Evolutionary conservation across 371 early-diverging fungal genomes (phyloP).

Genomic region (Mycotypha africana): DNA sequence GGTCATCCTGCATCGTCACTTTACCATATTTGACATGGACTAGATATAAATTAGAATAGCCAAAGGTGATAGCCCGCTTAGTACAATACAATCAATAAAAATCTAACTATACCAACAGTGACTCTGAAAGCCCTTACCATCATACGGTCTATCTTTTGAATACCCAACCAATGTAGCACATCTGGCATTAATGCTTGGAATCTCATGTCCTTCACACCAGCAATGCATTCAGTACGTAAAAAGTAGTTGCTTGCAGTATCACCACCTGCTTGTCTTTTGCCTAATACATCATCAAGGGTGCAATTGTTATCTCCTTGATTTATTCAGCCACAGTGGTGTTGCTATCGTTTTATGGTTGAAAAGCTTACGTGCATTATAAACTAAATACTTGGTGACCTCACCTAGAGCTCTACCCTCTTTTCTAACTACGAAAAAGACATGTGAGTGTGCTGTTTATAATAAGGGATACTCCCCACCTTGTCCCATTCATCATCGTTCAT

Average conservation of each 20-base stretch:
- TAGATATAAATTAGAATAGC: constrained; percentile 16
- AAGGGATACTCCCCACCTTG: too few relatives aligned
- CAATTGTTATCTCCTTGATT: too few relatives aligned
- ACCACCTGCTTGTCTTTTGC: constrained; percentile 79
- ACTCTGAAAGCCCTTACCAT: constrained; percentile 56
- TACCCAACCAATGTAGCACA: constrained; percentile 94
- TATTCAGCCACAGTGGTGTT: too few relatives aligned
- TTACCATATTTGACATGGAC: constrained; percentile 83
- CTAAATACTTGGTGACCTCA: constrained; percentile 95
- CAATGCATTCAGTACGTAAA: constrained; percentile 87
- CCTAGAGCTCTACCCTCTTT: constrained; percentile 96
- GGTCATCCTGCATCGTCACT: too few relatives aligned
- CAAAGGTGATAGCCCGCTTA: background rate
- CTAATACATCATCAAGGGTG: too few relatives aligned
- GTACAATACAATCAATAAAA: background rate
- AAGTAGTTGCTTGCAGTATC: constrained; percentile 92
- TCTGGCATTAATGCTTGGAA: constrained; percentile 98
- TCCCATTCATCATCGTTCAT: too few relatives aligned
- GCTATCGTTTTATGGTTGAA: too few relatives aligned
- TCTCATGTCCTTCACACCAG: constrained; percentile 96
- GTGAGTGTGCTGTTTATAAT: background rate
- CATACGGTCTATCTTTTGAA: constrained; percentile 92
- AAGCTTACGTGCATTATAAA: constrained; percentile 91
- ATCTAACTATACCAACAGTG: background rate
- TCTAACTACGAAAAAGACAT: constrained; percentile 47